Percentiles rank a stretch among this genome's conserved stretches.
Evolutionary conservation across 495 filamentous ascomycete genomes (phyloP).

Genomic region (Stereocaulon alpinum): DNA sequence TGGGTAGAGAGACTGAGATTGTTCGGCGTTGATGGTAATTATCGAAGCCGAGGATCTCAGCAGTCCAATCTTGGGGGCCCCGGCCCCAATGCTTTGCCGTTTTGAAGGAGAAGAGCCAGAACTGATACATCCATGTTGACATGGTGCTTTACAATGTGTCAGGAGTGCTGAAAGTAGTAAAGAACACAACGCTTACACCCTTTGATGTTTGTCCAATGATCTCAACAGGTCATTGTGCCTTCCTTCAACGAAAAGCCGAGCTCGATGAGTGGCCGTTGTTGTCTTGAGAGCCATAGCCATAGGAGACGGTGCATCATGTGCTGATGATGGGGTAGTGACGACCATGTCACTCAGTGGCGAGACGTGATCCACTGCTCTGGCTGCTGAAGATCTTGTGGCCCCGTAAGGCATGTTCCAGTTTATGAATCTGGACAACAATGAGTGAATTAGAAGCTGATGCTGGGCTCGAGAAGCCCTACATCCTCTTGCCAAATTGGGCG

Average conservation of each 20-base stretch:
- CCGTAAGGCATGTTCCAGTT: constrained; percentile 28
- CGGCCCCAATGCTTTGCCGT: constrained; percentile 35
- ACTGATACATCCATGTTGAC: constrained; percentile 32
- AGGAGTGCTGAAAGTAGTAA: not conserved
- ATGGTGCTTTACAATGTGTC: constrained; percentile 13
- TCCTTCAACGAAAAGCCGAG: constrained; percentile 28
- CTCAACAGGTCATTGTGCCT: constrained; percentile 24
- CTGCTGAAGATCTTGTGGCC: constrained; percentile 12
- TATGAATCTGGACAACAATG: constrained; percentile 22
- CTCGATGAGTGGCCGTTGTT: constrained; percentile 25
- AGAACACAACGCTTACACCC: constrained; percentile 18
- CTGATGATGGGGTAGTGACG: constrained; percentile 23
- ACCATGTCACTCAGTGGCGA: constrained; percentile 22
- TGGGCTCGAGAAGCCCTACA: constrained; percentile 10
- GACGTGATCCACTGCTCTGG: constrained; percentile 17
- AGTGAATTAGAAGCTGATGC: constrained; percentile 10
- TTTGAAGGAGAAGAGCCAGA: constrained; percentile 34
- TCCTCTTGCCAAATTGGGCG: constrained; percentile 22
- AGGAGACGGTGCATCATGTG: constrained; percentile 24
- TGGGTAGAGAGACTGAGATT: constrained; percentile 8
- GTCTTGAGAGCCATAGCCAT: constrained; percentile 20
- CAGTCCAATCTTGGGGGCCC: constrained; percentile 31
- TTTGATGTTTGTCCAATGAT: constrained; percentile 22
- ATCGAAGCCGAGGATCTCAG: constrained; percentile 21
- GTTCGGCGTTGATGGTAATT: constrained; percentile 7